phyloP scores from a whole-genome alignment of 306 rosid species.

The Delonix regia region DNA sequence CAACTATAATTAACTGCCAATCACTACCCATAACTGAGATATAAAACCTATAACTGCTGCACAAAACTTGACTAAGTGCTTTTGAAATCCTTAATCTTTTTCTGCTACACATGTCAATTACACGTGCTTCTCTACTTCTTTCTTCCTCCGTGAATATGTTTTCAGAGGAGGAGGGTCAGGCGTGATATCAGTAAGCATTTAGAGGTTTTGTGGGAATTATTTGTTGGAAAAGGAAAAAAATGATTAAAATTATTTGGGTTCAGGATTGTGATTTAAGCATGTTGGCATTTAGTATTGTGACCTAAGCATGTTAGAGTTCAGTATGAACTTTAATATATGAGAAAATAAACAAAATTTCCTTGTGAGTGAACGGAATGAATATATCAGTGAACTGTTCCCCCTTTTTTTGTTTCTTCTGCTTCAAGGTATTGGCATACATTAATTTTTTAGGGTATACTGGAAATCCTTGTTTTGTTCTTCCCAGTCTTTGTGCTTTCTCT shows the following conservation, averaged over 20 bases:
- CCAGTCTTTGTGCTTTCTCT: background rate
- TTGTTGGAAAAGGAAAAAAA: background rate
- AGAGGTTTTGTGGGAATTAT: slow-evolving; percentile 2
- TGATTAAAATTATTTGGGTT: background rate
- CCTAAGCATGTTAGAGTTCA: background rate
- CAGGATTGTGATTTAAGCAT: background rate
- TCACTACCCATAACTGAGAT: too few species aligned
- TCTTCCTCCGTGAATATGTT: too few species aligned
- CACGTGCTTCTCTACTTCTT: too few species aligned
- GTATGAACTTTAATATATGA: background rate
- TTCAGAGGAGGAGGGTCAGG: too few species aligned
- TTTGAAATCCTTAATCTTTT: too few species aligned
- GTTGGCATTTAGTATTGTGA: background rate
- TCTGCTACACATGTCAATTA: too few species aligned
- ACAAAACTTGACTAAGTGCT: too few species aligned
- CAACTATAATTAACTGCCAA: too few species aligned
- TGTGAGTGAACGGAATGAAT: background rate
- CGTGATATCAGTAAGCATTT: slow-evolving; percentile 1
- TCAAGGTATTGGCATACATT: background rate
- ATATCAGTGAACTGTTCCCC: background rate
- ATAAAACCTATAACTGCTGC: too few species aligned
- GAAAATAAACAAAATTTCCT: background rate
- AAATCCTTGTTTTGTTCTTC: background rate
- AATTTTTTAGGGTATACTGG: background rate
- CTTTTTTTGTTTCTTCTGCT: background rate